Base-by-base conservation (phyloP, 176 grass and related monocot genomes). In the Cenchrus americanus region DNA sequence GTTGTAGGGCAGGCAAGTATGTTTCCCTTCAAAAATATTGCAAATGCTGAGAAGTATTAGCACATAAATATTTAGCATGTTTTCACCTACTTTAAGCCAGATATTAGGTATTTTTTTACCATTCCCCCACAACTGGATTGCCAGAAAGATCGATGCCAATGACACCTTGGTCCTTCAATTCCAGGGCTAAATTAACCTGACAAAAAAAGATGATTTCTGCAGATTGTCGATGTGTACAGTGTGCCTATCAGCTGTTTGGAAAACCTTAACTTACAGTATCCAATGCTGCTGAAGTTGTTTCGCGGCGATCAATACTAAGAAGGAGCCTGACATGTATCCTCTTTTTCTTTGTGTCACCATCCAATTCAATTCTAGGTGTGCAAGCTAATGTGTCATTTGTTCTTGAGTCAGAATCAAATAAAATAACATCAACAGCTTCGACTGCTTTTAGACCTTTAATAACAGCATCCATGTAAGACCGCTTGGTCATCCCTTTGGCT, bases 401-500 rank as follows among this genome's bases (percentile, higher is more conserved):
- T 81, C 66, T 86, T 15, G 62, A 80, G 62, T 57, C 79, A 73
- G 84, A 89, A 83, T 86, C 75, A 66, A 77, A 80, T 55, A 95
- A 87, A 78, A 64, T 52, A 57, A 95, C 87, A 75, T 98, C 93
- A 68, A 94, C 85, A 32, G 74, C 86, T 80, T 95, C 85, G 61
- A 92, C 85, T 74, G 87, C 65, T 88, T 81, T 90, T 82, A 95
- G 76, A 81, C 96, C 96, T 48, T 92, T 87, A 80, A 98, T 91
- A 64, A 95, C 96, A 83, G 96, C 96, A 81, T 98, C 74, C 91
- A 98, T 90, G 75, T 94, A 98, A 52, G 96, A 98, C 49, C 43
- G 65, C 80, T 98, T 98, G 47, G 96, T 98, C 91, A 98, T 98
- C 83, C 96, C 96, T 91, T 95, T 98, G 22, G 85, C 82, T 90